Evolutionary conservation across 2,329 filamentous ascomycete genomes (phyloP), one percentile per base, ranked within the genome.

Genomic region (Cladosporium phlei): DNA sequence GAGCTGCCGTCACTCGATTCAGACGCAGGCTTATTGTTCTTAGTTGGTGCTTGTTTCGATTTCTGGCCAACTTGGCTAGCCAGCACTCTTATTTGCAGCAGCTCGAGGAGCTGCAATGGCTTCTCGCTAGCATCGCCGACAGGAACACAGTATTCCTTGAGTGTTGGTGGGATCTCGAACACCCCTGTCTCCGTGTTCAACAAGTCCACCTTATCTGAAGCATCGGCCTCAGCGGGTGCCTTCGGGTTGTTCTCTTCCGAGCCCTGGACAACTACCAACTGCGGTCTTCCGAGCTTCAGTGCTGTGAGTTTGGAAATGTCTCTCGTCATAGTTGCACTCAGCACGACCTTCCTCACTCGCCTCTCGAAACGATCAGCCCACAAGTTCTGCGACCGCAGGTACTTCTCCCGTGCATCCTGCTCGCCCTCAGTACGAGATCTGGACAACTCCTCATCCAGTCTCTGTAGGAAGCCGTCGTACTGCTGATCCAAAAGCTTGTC

Each of bases 311-410:
- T 83, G 27, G 85, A 86, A 38, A 95, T 71, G 60, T 97, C 89
- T 48, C 82, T 78, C 2, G 90, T 95, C 80, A 97, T 88, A 0
- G 91, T 96, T 5, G 91, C 93, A 63, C 88, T 95, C 3, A 96
- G 76, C 43, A 97, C 78, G 14, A 96, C 76, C 67, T 96, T 97
- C 40, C 83, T 80, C 3, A 93, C 73, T 56, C 61, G 38, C 56
- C 69, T 54, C 56, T 69, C 60, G 55, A 61, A 53, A 54, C 63
- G 29, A 60, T 66, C 59, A 63, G 68, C 53, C 60, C 68, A 54
- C 65, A 66, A 48, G 9, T 34, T 44, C n/a, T 48, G 43, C 9
- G 45, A 32, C n/a, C 56, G 48, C n/a, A 61, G 49, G 33, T 51
- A 57, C 10, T 47, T 46, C 40, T 61, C 58, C 8, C 60, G 43